A percentile compares a stretch with the other conserved stretches of the same genome.
Evolutionary conservation across 2,329 filamentous ascomycete genomes (phyloP).

Genomic region (Sporothrix globosa): DNA sequence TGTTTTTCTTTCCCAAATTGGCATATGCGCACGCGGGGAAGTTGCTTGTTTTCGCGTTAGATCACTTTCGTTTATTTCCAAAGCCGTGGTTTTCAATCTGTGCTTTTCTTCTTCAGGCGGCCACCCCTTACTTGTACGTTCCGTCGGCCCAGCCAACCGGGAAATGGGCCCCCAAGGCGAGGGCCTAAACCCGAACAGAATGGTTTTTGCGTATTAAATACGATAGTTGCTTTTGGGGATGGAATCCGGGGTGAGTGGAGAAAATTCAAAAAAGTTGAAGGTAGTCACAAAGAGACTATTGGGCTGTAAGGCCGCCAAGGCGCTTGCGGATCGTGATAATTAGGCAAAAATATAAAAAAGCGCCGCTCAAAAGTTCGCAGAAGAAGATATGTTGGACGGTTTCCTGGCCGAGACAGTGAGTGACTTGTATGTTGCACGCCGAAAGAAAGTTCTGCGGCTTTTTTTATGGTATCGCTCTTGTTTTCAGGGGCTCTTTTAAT

Average conservation of each 20-base stretch:
- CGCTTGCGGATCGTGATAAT: not conserved
- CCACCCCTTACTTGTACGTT: not conserved
- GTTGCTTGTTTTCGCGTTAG: not conserved
- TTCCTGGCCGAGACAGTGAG: too few relatives aligned
- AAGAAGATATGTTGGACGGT: too few relatives aligned
- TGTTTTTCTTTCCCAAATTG: not conserved
- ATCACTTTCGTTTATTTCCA: too few relatives aligned
- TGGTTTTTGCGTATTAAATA: not conserved
- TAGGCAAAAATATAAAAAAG: not conserved
- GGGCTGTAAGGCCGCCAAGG: not conserved
- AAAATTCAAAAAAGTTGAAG: not conserved
- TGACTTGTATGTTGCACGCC: too few relatives aligned
- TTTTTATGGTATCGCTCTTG: too few relatives aligned
- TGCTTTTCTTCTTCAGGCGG: not conserved
- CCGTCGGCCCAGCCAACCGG: conserved; percentile 16
- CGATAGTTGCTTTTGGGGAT: not conserved
- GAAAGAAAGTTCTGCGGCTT: too few relatives aligned
- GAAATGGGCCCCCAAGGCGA: not conserved
- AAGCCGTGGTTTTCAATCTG: too few relatives aligned
- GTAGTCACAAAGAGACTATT: not conserved
- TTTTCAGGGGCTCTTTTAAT: too few relatives aligned
- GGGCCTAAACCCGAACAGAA: not conserved
- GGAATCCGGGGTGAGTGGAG: conserved; percentile 23
- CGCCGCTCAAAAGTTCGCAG: not conserved
- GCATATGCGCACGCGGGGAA: not conserved